Evolutionary conservation across 2,329 filamentous ascomycete species (phyloP).

Genomic region (Juglanconis oblonga): DNA sequence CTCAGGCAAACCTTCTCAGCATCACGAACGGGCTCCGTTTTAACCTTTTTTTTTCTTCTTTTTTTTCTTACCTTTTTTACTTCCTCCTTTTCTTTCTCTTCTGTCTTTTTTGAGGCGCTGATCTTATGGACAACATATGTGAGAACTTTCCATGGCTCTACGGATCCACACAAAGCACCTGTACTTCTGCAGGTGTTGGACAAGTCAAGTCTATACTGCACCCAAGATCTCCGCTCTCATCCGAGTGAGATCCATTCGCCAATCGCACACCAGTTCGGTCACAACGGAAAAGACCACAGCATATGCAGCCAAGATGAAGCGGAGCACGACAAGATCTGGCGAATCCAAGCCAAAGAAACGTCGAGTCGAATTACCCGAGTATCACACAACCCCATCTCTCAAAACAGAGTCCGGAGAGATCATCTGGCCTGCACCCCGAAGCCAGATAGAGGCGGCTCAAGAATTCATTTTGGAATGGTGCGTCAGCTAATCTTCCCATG

Average conservation of each 20-base stretch:
- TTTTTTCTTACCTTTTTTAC: too few species aligned
- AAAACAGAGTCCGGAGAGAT: constrained; percentile 42
- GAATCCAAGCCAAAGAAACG: constrained; percentile 25
- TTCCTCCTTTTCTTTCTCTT: too few species aligned
- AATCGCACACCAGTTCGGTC: not conserved
- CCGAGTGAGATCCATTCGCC: not conserved
- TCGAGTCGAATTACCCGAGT: constrained; percentile 35
- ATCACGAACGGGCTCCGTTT: not conserved
- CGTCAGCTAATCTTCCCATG: constrained; percentile 10
- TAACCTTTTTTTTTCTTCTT: too few species aligned
- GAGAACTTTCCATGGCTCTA: too few species aligned
- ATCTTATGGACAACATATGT: too few species aligned
- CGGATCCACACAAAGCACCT: too few species aligned
- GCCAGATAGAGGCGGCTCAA: constrained; percentile 53
- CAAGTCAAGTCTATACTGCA: not conserved
- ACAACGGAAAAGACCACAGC: not conserved
- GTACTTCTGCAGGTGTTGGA: too few species aligned
- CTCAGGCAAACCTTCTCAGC: not conserved
- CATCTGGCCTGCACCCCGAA: constrained; percentile 60
- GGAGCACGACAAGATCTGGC: not conserved
- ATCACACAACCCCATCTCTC: constrained; percentile 39
- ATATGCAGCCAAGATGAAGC: constrained; percentile 8
- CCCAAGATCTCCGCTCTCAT: not conserved
- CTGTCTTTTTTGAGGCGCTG: too few species aligned
- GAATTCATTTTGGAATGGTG: constrained; percentile 58